These are phyloP conservation scores for Tricholoma hemisulphureum DNA, from an alignment of 768 basidiomycete species.

Conservation along the genomic window DNA sequence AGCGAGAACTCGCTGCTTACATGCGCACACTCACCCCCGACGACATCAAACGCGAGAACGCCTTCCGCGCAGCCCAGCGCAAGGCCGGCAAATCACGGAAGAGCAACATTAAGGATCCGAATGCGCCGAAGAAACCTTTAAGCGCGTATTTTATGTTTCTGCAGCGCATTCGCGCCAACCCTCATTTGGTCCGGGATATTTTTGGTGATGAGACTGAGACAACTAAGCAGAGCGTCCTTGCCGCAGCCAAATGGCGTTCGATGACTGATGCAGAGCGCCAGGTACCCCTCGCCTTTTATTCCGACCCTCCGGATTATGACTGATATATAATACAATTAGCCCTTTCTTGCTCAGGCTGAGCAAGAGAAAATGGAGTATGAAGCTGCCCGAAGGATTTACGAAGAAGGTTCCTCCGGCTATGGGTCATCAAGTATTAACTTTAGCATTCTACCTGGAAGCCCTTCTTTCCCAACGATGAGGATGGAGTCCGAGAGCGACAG, in stretches of 20 bases:
- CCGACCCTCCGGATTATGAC: background rate
- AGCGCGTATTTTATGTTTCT: constrained; percentile 95
- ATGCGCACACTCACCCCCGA: constrained; percentile 88
- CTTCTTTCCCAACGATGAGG: constrained; percentile 59
- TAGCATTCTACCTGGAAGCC: constrained; percentile 72
- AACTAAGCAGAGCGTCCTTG: constrained; percentile 90
- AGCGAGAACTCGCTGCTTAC: constrained; percentile 79
- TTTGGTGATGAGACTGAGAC: constrained; percentile 92
- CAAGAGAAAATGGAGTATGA: constrained; percentile 96
- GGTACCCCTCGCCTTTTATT: constrained; percentile 40
- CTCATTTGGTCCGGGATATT: constrained; percentile 69
- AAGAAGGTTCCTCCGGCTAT: constrained; percentile 72
- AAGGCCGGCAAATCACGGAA: constrained; percentile 90
- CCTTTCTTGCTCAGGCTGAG: constrained; percentile 90
- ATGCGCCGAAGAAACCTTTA: constrained; percentile 94
- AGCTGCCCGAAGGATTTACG: constrained; percentile 79
- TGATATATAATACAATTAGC: constrained; percentile 46
- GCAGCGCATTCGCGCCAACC: constrained; percentile 82
- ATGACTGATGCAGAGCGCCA: constrained; percentile 93
- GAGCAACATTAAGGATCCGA: constrained; percentile 95
- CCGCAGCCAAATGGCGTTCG: constrained; percentile 89
- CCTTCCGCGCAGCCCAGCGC: constrained; percentile 86
- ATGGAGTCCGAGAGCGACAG: constrained; percentile 70
- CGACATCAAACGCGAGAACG: constrained; percentile 93
- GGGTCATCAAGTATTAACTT: constrained; percentile 78